Base-by-base conservation (phyloP, 2,329 filamentous ascomycete genomes). In the Aspergillus ochraceus region DNA sequence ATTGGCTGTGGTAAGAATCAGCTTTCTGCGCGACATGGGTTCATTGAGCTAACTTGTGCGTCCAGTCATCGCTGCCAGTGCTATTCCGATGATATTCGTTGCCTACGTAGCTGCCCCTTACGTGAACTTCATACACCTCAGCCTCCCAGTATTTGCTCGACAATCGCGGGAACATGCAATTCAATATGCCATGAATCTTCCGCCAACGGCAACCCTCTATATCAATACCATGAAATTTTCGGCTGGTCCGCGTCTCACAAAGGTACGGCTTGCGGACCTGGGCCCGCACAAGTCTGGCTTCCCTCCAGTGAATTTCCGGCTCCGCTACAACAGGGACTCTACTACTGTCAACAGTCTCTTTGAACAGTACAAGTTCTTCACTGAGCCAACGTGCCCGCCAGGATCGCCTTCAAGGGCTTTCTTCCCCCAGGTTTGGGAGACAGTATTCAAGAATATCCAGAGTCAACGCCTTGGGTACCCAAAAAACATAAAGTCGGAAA, bases 91-190 rank as follows among this genome's bases (percentile, higher is more conserved):
- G 67, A 59, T 86, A 39, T 85, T 88, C 68, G 81, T 91, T 22
- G 80, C 83, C 39, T 89, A 87, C 72, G 83, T 84, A 51, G 86
- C 88, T 2, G 81, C 85, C 0, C 89, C 91, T 3, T 90, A 90
- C 69, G 90, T 94, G 8, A 86, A 87, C 46, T 87, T 88, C 69
- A 82, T 95, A 60, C 86, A 90, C 73, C 77, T 95, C 53, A 83
- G 84, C 22, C 80, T 93, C 1, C 91, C 91, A 0, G 72, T 80
- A 0, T 84, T 83, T 65, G 90, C 89, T 17, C 85, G 89, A 49
- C 75, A 80, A 45, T 89, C 88, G 0, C 83, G 83, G 36, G 76
- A 80, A 57, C 69, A 73, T 19, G 74, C 78, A 17, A 61, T 77
- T 47, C 71, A 76, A 59, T 82, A 80, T 64, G 74, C 77, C 0